Evolutionary conservation across 768 basidiomycete species (phyloP).

Genomic region (Pulveroboletus frians): DNA sequence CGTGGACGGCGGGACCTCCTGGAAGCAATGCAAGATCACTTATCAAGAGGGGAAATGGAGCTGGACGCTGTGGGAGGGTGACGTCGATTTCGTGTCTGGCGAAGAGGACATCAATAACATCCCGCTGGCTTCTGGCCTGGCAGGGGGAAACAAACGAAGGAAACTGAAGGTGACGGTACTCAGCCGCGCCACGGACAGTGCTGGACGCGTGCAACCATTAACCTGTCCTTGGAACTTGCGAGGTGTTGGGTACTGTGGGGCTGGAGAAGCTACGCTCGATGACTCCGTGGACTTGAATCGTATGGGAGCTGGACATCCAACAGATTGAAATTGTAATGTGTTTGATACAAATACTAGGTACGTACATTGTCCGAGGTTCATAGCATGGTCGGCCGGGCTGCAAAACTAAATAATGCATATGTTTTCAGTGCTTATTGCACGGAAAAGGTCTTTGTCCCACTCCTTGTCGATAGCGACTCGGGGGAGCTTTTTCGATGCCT

Average conservation of each 20-base stretch:
- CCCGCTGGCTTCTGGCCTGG: not conserved
- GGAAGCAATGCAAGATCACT: constrained; percentile 46
- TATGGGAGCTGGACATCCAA: no score
- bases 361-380: not conserved
- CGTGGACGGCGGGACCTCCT: constrained; percentile 46
- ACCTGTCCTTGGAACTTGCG: constrained; percentile 60
- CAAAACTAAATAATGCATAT: not conserved
- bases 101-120: constrained; percentile 17
- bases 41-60: constrained; percentile 67
- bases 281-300: not conserved
- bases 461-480: no score
- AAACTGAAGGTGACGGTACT: constrained; percentile 23
- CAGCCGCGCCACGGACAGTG: constrained; percentile 50
- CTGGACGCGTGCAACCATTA: constrained; percentile 44
- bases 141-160: constrained; percentile 6
- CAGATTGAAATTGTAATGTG: no score
- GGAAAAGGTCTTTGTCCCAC: not conserved
- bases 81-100: constrained; percentile 32
- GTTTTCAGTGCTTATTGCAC: no score
- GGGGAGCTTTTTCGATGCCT: constrained; percentile 16
- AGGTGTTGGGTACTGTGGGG: constrained; percentile 47
- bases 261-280: constrained; percentile 21
- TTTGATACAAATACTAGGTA: no score
- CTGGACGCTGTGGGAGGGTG: constrained; percentile 67
- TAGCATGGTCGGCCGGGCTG: not conserved